Conservation (phyloP, 2,329 filamentous ascomycete genomes). For the Fusarium humuli region DNA sequence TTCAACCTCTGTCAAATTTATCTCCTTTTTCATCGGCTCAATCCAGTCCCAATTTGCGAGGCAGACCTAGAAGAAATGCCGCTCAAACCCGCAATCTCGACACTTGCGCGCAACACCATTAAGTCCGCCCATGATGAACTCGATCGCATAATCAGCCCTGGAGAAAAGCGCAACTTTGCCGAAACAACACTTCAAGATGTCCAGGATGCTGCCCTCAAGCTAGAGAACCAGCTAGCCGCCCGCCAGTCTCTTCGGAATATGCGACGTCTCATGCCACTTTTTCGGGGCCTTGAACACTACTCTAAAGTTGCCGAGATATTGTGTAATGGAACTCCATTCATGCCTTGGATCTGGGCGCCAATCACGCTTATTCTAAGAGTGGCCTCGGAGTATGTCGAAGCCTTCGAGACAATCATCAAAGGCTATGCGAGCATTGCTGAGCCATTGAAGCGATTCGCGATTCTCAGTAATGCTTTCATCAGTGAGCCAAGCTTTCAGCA, state of each 20-base stretch:
- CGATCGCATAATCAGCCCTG: slow-evolving; percentile 4
- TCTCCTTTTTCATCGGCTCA: fast-evolving
- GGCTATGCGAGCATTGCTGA: slow-evolving; percentile 56
- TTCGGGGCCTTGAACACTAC: slow-evolving; percentile 57
- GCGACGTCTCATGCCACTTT: slow-evolving; percentile 56
- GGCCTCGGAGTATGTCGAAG: slow-evolving; percentile 51
- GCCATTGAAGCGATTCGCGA: slow-evolving; percentile 53
- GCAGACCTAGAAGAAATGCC: neutral
- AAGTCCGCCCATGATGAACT: slow-evolving; percentile 24
- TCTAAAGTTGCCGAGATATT: slow-evolving; percentile 55
- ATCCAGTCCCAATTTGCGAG: too few relatives aligned
- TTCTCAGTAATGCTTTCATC: slow-evolving; percentile 48
- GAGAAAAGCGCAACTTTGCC: slow-evolving; percentile 11
- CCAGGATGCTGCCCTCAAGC: slow-evolving; percentile 47
- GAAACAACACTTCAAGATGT: slow-evolving; percentile 11
- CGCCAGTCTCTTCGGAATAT: slow-evolving; percentile 57
- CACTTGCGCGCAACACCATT: slow-evolving; percentile 13
- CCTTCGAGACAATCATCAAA: slow-evolving; percentile 57
- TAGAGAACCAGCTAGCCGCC: slow-evolving; percentile 56
- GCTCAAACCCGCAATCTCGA: slow-evolving; percentile 4
- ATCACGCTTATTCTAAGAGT: slow-evolving; percentile 53
- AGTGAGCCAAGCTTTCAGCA: slow-evolving; percentile 53
- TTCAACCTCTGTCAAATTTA: too few relatives aligned
- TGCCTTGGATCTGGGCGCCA: slow-evolving; percentile 61
- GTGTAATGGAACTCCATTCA: slow-evolving; percentile 60